Conservation (phyloP, 2,329 filamentous ascomycete genomes). For the Chaetomium strumarium region DNA sequence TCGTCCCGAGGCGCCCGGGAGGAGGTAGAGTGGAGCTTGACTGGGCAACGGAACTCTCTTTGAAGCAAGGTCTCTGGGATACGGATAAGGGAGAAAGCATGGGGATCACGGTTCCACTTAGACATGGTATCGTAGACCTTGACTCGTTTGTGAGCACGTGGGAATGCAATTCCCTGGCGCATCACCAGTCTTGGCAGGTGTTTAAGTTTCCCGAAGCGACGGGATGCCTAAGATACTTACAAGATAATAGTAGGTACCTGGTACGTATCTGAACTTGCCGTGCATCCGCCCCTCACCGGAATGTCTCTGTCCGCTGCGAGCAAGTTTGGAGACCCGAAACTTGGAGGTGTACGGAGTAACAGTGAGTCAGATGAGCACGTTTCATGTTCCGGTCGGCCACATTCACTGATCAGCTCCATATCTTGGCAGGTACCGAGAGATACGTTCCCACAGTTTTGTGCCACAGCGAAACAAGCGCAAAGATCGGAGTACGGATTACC, state of each 20-base stretch:
- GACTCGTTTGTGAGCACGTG: background rate
- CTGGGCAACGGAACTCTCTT: background rate
- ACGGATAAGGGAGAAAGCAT: too few relatives aligned
- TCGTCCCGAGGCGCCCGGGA: background rate
- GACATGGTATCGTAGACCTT: background rate
- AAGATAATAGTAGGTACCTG: too few relatives aligned
- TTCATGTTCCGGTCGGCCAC: constrained; percentile 11
- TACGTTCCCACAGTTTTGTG: too few relatives aligned
- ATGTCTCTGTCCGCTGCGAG: constrained; percentile 10
- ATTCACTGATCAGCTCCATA: background rate
- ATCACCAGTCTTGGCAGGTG: constrained; percentile 10
- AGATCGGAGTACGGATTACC: too few relatives aligned
- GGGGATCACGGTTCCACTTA: too few relatives aligned
- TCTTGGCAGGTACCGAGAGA: background rate
- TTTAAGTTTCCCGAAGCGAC: background rate
- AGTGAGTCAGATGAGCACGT: constrained; percentile 17
- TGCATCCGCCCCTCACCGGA: constrained; percentile 5
- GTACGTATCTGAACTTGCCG: too few relatives aligned
- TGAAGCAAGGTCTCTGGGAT: too few relatives aligned
- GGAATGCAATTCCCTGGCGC: background rate
- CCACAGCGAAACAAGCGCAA: too few relatives aligned
- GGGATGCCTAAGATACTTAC: background rate
- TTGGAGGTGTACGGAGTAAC: background rate
- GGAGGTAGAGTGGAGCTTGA: background rate
- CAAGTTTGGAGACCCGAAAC: background rate